Evolutionary conservation across 2,329 filamentous ascomycete species (phyloP).

Genomic region (Plenodomus tracheiphilus): DNA sequence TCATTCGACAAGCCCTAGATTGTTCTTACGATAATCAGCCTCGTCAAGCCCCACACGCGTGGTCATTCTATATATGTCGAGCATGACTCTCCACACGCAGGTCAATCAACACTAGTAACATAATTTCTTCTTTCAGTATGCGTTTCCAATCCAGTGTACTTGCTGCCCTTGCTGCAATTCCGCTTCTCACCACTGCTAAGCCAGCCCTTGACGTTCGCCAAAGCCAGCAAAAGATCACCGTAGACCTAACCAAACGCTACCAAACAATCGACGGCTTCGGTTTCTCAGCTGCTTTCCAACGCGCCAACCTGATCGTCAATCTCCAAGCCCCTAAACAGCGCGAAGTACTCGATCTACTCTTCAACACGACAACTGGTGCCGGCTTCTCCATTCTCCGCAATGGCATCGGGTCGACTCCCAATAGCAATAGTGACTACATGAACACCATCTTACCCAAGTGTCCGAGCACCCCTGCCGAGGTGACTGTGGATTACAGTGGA

Average conservation of each 20-base stretch:
- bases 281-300: conserved; percentile 51
- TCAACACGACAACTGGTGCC: conserved; percentile 51
- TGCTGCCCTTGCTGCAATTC: conserved; percentile 14
- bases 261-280: conserved; percentile 53
- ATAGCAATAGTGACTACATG: conserved; percentile 46
- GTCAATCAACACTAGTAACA: no score
- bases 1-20: conserved; percentile 1
- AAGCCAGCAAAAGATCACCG: conserved; percentile 38
- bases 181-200: no score
- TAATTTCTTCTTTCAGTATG: no score
- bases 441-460: conserved; percentile 34
- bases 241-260: conserved; percentile 49
- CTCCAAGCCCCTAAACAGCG: conserved; percentile 43
- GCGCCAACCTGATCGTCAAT: conserved; percentile 51
- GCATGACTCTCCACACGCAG: no score
- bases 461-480: no score
- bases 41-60: conserved; percentile 1
- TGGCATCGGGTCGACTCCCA: conserved; percentile 50
- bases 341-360: conserved; percentile 50
- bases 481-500: no score
- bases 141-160: conserved; percentile 7
- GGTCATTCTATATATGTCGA: neutral
- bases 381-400: conserved; percentile 53
- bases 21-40: conserved; percentile 5
- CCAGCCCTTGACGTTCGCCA: conserved; percentile 24